phyloP scores from a whole-genome alignment of 176 grass and related monocot genomes.

The Coix lacrymajobi region DNA sequence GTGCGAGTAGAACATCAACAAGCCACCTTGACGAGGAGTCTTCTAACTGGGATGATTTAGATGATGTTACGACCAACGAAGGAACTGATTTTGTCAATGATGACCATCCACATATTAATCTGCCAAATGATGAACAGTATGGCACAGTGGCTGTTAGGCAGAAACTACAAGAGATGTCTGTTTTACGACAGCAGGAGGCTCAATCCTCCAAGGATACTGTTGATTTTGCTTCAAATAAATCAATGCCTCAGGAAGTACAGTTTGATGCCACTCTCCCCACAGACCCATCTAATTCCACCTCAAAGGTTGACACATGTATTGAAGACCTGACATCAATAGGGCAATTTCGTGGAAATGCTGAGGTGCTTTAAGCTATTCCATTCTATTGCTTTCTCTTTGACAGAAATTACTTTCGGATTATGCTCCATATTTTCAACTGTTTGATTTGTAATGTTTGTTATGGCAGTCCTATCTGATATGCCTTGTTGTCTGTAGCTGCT shows the following conservation, averaged over 20 bases:
- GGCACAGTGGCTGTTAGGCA: neutral
- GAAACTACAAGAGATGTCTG: slow-evolving; percentile 30
- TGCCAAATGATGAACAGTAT: slow-evolving; percentile 3
- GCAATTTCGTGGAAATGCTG: slow-evolving; percentile 5
- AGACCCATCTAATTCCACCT: neutral
- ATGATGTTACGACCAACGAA: slow-evolving; percentile 24
- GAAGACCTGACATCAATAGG: slow-evolving; percentile 8
- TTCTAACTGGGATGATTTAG: slow-evolving; percentile 34
- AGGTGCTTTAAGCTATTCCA: slow-evolving; percentile 32
- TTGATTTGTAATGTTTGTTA: neutral
- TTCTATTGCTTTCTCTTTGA: neutral
- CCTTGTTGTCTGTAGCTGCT: slow-evolving; percentile 53
- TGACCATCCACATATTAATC: neutral
- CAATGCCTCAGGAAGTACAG: slow-evolving; percentile 1
- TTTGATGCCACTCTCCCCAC: neutral
- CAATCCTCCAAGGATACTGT: neutral
- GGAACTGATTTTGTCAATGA: neutral
- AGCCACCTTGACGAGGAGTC: slow-evolving; percentile 24
- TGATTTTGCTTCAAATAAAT: slow-evolving; percentile 17
- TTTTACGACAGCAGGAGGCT: neutral
- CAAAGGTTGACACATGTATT: neutral
- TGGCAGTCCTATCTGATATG: neutral
- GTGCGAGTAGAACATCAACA: slow-evolving; percentile 21
- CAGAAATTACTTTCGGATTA: neutral
- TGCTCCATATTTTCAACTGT: neutral